Evolutionary conservation across 2,329 filamentous ascomycete species (phyloP).

Genomic region (Paramyrothecium roridum): DNA sequence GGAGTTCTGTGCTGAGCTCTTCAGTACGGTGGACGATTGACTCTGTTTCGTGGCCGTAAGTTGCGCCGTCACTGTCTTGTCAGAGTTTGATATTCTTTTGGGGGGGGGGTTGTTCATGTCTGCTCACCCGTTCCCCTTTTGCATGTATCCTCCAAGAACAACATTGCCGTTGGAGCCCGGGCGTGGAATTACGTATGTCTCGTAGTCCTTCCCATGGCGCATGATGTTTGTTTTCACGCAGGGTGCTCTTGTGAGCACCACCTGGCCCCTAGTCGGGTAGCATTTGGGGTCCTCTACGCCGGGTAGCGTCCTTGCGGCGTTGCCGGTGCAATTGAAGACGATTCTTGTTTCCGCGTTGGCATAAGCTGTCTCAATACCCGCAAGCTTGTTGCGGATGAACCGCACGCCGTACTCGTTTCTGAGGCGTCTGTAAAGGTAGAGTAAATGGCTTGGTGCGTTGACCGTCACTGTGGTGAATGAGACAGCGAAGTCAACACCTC

Average conservation of each 20-base stretch:
- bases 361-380: slow-evolving; percentile 21
- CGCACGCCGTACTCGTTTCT: slow-evolving; percentile 24
- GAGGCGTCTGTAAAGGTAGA: slow-evolving; percentile 22
- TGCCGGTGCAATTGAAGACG: slow-evolving; percentile 33
- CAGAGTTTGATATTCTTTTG: not conserved
- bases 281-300: slow-evolving; percentile 34
- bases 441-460: slow-evolving; percentile 33
- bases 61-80: slow-evolving; percentile 23
- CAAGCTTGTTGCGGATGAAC: slow-evolving; percentile 24
- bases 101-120: not conserved
- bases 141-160: slow-evolving; percentile 35
- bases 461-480: slow-evolving; percentile 32
- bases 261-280: slow-evolving; percentile 37
- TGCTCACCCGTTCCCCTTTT: slow-evolving; percentile 27
- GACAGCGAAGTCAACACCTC: slow-evolving; percentile 28
- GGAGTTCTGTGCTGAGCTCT: slow-evolving; percentile 26
- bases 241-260: slow-evolving; percentile 31
- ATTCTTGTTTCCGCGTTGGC: slow-evolving; percentile 19
- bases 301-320: slow-evolving; percentile 26
- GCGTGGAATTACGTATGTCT: slow-evolving; percentile 37
- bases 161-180: slow-evolving; percentile 29
- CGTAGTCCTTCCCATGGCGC: slow-evolving; percentile 33
- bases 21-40: slow-evolving; percentile 33
- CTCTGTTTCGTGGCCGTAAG: slow-evolving; percentile 31
- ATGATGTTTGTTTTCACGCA: slow-evolving; percentile 30